Conservation (phyloP, 2,329 filamentous ascomycete species). For the Lachnellula subtilissima region DNA sequence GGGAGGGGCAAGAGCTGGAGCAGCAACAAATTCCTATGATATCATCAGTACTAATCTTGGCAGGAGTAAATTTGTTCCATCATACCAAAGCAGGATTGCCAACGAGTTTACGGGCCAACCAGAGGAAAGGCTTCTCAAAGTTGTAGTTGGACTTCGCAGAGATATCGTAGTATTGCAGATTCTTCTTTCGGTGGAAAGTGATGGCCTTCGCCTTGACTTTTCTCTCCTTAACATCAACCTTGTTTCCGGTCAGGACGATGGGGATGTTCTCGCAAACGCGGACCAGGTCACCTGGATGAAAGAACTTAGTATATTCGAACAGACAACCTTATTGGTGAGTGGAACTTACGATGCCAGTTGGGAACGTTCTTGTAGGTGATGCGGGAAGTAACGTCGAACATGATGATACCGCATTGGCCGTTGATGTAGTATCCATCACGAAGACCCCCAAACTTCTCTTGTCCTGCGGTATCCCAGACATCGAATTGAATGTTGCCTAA, state of each 20-base stretch:
- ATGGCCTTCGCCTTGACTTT: constrained; percentile 99
- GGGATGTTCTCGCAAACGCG: constrained; percentile 99
- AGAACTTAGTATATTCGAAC: constrained; percentile 11
- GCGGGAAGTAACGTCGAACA: constrained; percentile 99
- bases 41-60: constrained; percentile 13
- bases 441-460: constrained; percentile 99
- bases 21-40: constrained; percentile 86
- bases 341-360: constrained; percentile 96
- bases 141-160: constrained; percentile 99
- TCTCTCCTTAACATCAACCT: constrained; percentile 99
- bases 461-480: constrained; percentile 97
- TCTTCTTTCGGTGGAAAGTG: constrained; percentile 99
- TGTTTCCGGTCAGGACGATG: constrained; percentile 97
- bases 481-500: constrained; percentile 96
- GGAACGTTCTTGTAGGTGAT: constrained; percentile 99
- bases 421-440: constrained; percentile 99
- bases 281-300: constrained; percentile 79
- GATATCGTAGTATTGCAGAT: constrained; percentile 99
- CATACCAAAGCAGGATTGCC: constrained; percentile 82
- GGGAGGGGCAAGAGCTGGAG: constrained; percentile 87
- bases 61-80: constrained; percentile 22
- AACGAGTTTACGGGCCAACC: constrained; percentile 97
- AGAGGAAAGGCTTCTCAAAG: constrained; percentile 99
- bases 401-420: constrained; percentile 99
- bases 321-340: background rate